Base-by-base conservation (phyloP, 768 basidiomycete genomes). In the Lyophyllum decastes region DNA sequence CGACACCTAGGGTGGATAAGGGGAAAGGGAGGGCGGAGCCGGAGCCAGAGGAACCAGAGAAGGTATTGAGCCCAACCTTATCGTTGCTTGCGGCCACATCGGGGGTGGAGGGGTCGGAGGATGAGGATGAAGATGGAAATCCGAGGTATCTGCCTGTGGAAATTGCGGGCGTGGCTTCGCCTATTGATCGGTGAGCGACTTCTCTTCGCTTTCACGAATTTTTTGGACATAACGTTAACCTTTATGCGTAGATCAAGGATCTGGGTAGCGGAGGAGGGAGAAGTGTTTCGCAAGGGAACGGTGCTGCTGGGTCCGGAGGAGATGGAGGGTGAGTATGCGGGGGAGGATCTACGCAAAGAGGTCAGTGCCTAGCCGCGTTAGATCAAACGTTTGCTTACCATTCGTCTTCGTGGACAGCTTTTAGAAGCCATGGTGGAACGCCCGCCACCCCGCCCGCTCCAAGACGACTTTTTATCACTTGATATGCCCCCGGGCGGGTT, bases 201-300 rank as follows among this genome's bases (percentile, higher is more conserved):
- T 22, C 46, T 25, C 54, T 19, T 45, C 11, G 11, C 30, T 26
- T 6, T 45, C 26, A 10, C 22, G 11, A 33, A 33, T 33, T 11
- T 6, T 16, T 16, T 43, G 24, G 25, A 59, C 26, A 26, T 45
- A 19, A 57, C 27, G 62, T 26, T 50, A 58, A 24, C 41, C n/a
- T 41, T 33, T 19, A 40, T 14, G 9, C 9, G 16, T 52, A 89
- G 91, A 48, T 90, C 89, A 24, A 79, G 86, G 61, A 86, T 80
- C 51, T 92, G 91, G 88, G 89, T 95, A 0, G 91, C 87, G 54
- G 97, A 98, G 69, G 97, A 99, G 70, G 94, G 94, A 0, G 96
- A 98, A 73, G 90, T 98, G 40, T 98, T 98, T 77, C 80, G 95
- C 41, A 95, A 96, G 67, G 94, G 95, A 0, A 85, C 82, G 10